Evolutionary conservation across 1,139 yeast species (phyloP).

Genomic region (Yamadazyma spencermartinsiae): DNA sequence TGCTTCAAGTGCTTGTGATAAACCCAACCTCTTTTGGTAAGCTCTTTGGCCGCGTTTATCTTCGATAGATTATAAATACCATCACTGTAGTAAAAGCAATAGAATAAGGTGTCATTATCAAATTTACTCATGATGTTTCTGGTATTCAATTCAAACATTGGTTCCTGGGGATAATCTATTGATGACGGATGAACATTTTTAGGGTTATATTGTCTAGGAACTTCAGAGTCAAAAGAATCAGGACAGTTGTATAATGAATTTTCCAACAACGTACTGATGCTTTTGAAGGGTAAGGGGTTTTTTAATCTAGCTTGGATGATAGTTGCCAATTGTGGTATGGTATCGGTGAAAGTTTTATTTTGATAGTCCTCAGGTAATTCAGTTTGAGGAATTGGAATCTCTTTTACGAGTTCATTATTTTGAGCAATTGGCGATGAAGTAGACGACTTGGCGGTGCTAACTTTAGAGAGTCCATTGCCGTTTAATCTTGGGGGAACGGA

Average conservation of each 20-base stretch:
- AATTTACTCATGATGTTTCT: conserved; percentile 63
- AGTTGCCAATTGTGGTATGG: conserved; percentile 29
- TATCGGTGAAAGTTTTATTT: conserved; percentile 30
- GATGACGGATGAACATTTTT: conserved; percentile 86
- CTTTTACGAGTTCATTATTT: conserved; percentile 7
- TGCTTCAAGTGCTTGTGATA: conserved; percentile 75
- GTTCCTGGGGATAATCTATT: conserved; percentile 89
- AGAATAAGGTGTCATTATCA: conserved; percentile 86
- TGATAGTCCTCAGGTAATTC: conserved; percentile 12
- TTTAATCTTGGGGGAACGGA: conserved; percentile 28
- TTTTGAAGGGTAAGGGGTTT: conserved; percentile 56
- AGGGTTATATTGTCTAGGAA: conserved; percentile 81
- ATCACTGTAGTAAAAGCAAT: conserved; percentile 79
- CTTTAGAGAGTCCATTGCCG: conserved; percentile 15
- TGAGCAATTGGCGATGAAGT: conserved; percentile 22
- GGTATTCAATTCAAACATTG: conserved; percentile 59
- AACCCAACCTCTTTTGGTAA: conserved; percentile 82
- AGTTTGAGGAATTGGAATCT: conserved; percentile 11
- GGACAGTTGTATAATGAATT: conserved; percentile 86
- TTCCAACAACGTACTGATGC: conserved; percentile 63
- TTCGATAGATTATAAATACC: conserved; percentile 48
- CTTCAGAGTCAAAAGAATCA: conserved; percentile 87
- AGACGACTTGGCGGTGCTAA: conserved; percentile 14
- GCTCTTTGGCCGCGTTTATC: conserved; percentile 81
- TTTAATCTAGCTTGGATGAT: conserved; percentile 36